Evolutionary conservation across 2,329 filamentous ascomycete genomes (phyloP).

Genomic region (Albophoma yamanashiensis): DNA sequence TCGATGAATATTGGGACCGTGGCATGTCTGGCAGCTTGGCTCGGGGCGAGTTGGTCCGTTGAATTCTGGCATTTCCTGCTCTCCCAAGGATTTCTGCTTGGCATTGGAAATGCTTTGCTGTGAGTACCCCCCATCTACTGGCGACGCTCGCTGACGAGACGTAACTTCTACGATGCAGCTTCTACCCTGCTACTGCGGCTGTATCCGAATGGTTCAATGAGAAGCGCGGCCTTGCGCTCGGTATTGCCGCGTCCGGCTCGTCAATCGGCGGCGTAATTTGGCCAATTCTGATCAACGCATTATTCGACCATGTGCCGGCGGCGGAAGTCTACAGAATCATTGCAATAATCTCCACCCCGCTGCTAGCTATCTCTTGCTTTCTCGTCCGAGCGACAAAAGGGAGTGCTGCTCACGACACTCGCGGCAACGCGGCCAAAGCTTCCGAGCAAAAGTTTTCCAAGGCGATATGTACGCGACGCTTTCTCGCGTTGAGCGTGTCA

Average conservation of each 20-base stretch:
- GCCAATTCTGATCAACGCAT: slow-evolving; percentile 13
- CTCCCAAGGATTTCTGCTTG: slow-evolving; percentile 28
- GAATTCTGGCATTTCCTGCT: slow-evolving; percentile 26
- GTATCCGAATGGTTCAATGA: slow-evolving; percentile 20
- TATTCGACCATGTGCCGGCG: slow-evolving; percentile 5
- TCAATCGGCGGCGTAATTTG: slow-evolving; percentile 20
- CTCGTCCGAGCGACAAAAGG: slow-evolving; percentile 16
- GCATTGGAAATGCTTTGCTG: slow-evolving; percentile 26
- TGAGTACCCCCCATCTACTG: slow-evolving; percentile 4
- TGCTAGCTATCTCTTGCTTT: slow-evolving; percentile 14
- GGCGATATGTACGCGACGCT: slow-evolving; percentile 13
- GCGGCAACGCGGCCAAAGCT: slow-evolving; percentile 3
- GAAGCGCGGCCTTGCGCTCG: slow-evolving; percentile 18
- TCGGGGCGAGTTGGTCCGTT: slow-evolving; percentile 19
- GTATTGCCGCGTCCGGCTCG: slow-evolving; percentile 18
- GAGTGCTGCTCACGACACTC: slow-evolving; percentile 5
- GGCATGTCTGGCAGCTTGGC: slow-evolving; percentile 25
- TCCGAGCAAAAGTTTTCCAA: slow-evolving; percentile 12
- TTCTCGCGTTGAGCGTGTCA: slow-evolving; percentile 10
- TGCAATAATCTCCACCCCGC: slow-evolving; percentile 11
- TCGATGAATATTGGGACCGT: slow-evolving; percentile 24
- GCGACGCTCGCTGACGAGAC: neutral
- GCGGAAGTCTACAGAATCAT: slow-evolving; percentile 10
- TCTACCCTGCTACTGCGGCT: slow-evolving; percentile 18
- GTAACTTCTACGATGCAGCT: slow-evolving; percentile 5